Base-by-base conservation (phyloP, 495 filamentous ascomycete genomes). In the Aspergillus taichungensis region DNA sequence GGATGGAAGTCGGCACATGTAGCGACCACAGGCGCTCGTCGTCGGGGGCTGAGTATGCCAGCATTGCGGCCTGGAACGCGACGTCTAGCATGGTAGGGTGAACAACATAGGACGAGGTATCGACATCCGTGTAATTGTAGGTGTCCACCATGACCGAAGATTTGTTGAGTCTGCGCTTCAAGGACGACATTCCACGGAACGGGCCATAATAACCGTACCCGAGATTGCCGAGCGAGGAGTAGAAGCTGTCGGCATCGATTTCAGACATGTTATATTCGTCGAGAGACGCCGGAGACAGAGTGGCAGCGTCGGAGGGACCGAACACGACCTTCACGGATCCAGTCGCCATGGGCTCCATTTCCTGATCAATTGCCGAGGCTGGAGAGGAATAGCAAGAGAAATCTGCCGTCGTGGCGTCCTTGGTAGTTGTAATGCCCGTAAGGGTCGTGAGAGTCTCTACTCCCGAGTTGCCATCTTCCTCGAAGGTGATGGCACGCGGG, bases 401-500 rank as follows among this genome's bases (percentile, higher is more conserved):
- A 6, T 49, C 41, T 0, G 46, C 48, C 28, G 40, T 32, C 7
- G 47, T 28, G 1, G 63, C 67, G 7, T 10, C 24, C 3, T 13
- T 11, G 24, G 30, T 5, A 13, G 40, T 11, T 7, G 34, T 30
- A 2, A 40, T 27, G n/a, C 27, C 37, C 28, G 58, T 59, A 9
- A 75, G 27, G 1, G 52, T 65, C 34, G 74, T 59, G 0, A 61
- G 52, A 0, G 63, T 69, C 27, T 71, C 61, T 3, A 73, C 53
- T 4, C 27, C 51, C 0, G 53, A 43, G 28, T 13, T 37, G n/a
- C 73, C 0, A 3, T 68, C 56, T 8, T 74, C 71, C n/a, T 74
- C 69, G 1, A 82, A 56, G 0, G 61, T 65, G 27, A 82, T 69
- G 0, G 77, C 75, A 34, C 58, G 68, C 0, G 54, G 41, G 13